Percentiles rank a stretch among this genome's conserved stretches.
Conservation (phyloP, 192 early-diverging fungal species). For the Coemansia guatemalensis region DNA sequence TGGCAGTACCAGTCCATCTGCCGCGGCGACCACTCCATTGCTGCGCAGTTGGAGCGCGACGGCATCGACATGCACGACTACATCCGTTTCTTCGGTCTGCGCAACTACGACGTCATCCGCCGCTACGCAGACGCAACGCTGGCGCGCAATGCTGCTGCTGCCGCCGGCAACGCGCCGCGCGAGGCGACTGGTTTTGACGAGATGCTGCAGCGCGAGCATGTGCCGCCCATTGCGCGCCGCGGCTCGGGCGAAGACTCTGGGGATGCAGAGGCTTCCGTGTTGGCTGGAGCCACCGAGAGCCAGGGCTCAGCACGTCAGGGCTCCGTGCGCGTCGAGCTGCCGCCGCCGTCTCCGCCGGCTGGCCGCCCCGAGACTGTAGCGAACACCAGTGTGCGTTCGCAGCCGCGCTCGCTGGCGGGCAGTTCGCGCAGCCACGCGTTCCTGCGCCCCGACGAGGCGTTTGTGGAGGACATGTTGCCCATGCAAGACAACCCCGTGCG, state of each 20-base stretch:
- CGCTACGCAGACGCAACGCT: conserved; percentile 29
- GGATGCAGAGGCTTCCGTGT: neutral
- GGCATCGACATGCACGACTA: conserved; percentile 64
- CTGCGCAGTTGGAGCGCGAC: conserved; percentile 56
- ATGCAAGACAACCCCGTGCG: conserved; percentile 45
- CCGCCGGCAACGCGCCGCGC: conserved; percentile 39
- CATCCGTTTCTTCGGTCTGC: conserved; percentile 73
- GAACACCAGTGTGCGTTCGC: conserved; percentile 3
- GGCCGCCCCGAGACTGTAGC: conserved; percentile 1
- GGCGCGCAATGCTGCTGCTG: conserved; percentile 22
- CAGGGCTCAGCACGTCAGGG: neutral
- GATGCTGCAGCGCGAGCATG: conserved; percentile 24
- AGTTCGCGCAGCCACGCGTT: conserved; percentile 19
- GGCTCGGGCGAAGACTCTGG: neutral
- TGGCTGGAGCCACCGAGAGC: neutral
- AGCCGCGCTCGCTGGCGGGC: neutral
- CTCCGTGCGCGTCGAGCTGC: neutral
- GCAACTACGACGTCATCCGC: conserved; percentile 69
- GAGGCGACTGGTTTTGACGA: conserved; percentile 38
- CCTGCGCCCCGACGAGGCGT: conserved; percentile 47
- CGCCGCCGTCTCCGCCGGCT: neutral
- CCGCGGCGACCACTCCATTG: conserved; percentile 69
- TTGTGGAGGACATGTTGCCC: conserved; percentile 36
- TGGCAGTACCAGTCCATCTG: conserved; percentile 79
- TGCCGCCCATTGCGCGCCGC: conserved; percentile 24